phyloP scores from a whole-genome alignment of 31 red algal species.

The Odonthalia washingtoniensis region DNA sequence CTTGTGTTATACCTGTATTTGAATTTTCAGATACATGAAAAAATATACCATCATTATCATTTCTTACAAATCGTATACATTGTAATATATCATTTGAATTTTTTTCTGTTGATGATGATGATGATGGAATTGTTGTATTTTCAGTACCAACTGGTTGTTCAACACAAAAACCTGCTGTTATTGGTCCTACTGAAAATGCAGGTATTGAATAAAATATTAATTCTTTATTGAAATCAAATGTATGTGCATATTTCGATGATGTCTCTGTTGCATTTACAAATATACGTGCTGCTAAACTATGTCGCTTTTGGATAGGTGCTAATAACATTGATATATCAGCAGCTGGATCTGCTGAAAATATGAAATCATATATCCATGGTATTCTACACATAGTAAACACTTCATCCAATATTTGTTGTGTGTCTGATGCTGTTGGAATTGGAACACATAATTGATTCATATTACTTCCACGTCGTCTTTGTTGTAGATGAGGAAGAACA shows the following conservation, averaged over 20 bases:
- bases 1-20: slow-evolving; percentile 56
- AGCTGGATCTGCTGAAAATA: slow-evolving; percentile 70
- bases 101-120: neutral
- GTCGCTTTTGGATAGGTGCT: slow-evolving; percentile 71
- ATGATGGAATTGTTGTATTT: neutral
- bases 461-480: neutral
- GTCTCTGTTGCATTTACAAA: slow-evolving; percentile 75
- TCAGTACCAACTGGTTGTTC: slow-evolving; percentile 54
- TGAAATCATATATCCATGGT: slow-evolving; percentile 79
- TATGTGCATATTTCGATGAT: slow-evolving; percentile 66
- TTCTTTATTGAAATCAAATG: slow-evolving; percentile 79
- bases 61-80: slow-evolving; percentile 76
- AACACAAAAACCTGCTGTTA: slow-evolving; percentile 75
- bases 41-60: slow-evolving; percentile 65
- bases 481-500: neutral
- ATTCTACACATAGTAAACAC: slow-evolving; percentile 70
- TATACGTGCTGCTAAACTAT: slow-evolving; percentile 64
- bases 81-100: slow-evolving; percentile 50
- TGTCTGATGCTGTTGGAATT: slow-evolving; percentile 64
- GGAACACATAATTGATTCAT: slow-evolving; percentile 80
- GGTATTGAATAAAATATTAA: slow-evolving; percentile 79
- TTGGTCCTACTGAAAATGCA: slow-evolving; percentile 67
- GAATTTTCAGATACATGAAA: slow-evolving; percentile 67
- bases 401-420: slow-evolving; percentile 64
- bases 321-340: slow-evolving; percentile 79